Evolutionary conservation across 768 basidiomycete genomes (phyloP), one percentile per base, ranked within the genome.

Genomic region (Fomitopsis serialis): DNA sequence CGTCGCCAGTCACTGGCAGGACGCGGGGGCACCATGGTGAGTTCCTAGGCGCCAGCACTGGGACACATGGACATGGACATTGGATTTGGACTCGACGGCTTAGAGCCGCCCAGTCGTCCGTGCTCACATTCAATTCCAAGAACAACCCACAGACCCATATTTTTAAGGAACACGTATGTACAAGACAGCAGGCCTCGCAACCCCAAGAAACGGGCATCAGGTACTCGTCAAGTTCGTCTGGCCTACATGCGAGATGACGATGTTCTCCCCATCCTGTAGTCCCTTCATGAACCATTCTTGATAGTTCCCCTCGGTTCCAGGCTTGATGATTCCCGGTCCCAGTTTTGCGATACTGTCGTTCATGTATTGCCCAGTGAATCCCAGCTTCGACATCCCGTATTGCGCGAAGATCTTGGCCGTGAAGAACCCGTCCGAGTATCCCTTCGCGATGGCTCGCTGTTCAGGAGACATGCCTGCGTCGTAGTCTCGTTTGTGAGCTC

Each of bases 331-430:
- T 21, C 54, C 57, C 10, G 69, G 63, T 4, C 75, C 76, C 34
- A 69, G 68, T n/a, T 61, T 66, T 5, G 60, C 60, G 42, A 70
- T 52, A 35, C 71, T 74, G 55, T 86, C 83, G 17, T 29, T 54
- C n/a, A 86, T 73, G 60, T 78, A 85, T 58, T 88, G 85, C 6
- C 74, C 78, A 17, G 67, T 65, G 62, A 87, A 88, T 0, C 85
- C 86, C 1, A 86, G 70, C 55, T 70, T 77, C 25, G 77, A 79
- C 63, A 70, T 69, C 21, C 72, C 71, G 43, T 74, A 66, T 8
- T 66, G 60, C 2, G 79, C 80, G 64, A 88, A 87, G 10, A 74
- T 67, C 59, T 74, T 76, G 2, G 80, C 82, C 0, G 81, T 76
- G 1, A 69, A 64, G 55, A 77, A 79, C 1, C 87, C 87, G 55